phyloP scores from a whole-genome alignment of 73 alveolate genomes.

The Paramecium biaurelia region DNA sequence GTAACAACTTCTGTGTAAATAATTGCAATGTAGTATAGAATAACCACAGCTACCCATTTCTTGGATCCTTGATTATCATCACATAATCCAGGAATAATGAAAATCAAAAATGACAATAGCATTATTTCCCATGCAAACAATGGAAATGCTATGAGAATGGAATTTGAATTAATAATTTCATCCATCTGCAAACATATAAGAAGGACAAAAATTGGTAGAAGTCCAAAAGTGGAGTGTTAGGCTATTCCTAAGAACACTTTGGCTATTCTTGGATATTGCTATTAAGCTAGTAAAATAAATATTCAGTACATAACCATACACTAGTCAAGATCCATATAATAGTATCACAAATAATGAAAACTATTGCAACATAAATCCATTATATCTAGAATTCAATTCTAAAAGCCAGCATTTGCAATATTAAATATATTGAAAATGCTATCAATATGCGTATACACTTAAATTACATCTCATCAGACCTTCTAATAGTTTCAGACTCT shows the following conservation, averaged over 20 bases:
- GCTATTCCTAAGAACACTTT: neutral
- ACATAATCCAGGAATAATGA: neutral
- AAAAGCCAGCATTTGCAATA: neutral
- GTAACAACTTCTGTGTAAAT: neutral
- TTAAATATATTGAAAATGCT: neutral
- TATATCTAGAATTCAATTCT: neutral
- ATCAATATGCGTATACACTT: neutral
- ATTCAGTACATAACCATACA: neutral
- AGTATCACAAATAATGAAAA: neutral
- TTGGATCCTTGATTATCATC: neutral
- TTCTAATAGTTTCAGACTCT: neutral
- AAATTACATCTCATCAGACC: neutral
- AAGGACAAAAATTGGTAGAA: neutral
- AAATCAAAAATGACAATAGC: neutral
- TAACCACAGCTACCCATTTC: neutral
- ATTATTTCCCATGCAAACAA: neutral
- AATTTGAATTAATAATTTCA: neutral
- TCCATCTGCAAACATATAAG: neutral
- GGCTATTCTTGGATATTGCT: constrained; percentile 1
- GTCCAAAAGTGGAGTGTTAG: neutral
- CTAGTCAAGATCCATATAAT: neutral
- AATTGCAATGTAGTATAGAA: neutral
- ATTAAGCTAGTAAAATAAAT: neutral
- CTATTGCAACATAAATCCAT: neutral
- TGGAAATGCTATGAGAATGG: neutral